Evolutionary conservation across 2,329 filamentous ascomycete genomes (phyloP).

Genomic region (Aureobasidium vineae): DNA sequence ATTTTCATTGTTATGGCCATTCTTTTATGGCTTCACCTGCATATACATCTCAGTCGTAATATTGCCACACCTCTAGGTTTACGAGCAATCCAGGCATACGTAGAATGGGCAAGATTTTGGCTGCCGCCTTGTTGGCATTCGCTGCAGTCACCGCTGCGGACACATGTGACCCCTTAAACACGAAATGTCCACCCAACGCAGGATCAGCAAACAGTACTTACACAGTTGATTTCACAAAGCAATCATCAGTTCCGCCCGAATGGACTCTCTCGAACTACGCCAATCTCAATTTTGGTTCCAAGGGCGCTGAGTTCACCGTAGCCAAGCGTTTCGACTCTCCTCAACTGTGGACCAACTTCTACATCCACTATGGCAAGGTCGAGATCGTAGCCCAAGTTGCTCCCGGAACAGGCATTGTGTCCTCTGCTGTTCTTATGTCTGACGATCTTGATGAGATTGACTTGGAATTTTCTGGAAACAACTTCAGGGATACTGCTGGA

Average conservation of each 20-base stretch:
- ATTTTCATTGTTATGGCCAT: slow-evolving; percentile 8
- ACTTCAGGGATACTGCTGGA: slow-evolving; percentile 32
- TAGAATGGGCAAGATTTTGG: not conserved
- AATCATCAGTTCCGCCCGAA: slow-evolving; percentile 29
- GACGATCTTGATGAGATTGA: slow-evolving; percentile 56
- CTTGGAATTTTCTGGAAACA: slow-evolving; percentile 48
- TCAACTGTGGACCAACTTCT: slow-evolving; percentile 47
- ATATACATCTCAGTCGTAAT: not conserved
- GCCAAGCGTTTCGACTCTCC: slow-evolving; percentile 51
- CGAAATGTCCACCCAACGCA: slow-evolving; percentile 29
- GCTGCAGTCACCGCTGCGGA: slow-evolving; percentile 11
- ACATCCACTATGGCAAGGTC: slow-evolving; percentile 55
- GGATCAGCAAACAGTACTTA: slow-evolving; percentile 30
- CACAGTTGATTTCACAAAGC: slow-evolving; percentile 31
- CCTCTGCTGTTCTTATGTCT: slow-evolving; percentile 52
- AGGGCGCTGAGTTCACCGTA: slow-evolving; percentile 54
- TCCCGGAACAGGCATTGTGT: slow-evolving; percentile 51
- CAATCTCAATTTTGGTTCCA: slow-evolving; percentile 44
- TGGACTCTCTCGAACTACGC: slow-evolving; percentile 33
- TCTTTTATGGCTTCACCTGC: not conserved
- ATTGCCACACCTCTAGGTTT: not conserved
- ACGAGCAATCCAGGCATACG: not conserved
- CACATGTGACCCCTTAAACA: slow-evolving; percentile 29
- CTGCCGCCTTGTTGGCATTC: not conserved
- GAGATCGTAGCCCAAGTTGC: slow-evolving; percentile 50